Evolutionary conservation across 768 basidiomycete species (phyloP), one percentile per base, ranked within the genome.

Genomic region (Rhodotorula babjevae): DNA sequence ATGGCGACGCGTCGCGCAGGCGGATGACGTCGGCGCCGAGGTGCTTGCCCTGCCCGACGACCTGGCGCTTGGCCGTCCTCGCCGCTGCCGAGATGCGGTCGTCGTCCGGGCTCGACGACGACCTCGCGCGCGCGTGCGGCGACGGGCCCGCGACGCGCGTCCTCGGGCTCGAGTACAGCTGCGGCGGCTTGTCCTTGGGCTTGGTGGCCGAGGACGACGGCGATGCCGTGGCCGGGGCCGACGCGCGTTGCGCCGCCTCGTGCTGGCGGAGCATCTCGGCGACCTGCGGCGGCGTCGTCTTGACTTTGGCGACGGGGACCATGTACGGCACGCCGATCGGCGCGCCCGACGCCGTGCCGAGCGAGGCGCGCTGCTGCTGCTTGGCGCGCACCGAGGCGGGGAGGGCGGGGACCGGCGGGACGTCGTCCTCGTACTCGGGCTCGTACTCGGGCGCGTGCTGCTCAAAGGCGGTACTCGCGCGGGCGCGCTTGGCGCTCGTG

Each of bases 321-420:
- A 72, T 72, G 46, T 36, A 72, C 52, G 61, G 60, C 21, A n/a
- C 29, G 8, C 71, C 71, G 65, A 72, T 40, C 2, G 65, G 58
- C 31, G 62, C 59, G 14, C 67, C 55, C 46, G 61, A 63, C 19
- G 33, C 8, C 29, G 29, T 36, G 53, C 53, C 53, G 53, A n/a
- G 53, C n/a, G 53, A 55, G n/a, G n/a, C n/a, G n/a, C 53, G 53
- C 27, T n/a, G 29, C 53, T n/a, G 29, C n/a, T 55, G 49, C 21
- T 19, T 55, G 3, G n/a, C 53, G 14, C n/a, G 53, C 15, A 27
- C n/a, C 11, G 53, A 29, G 53, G 14, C 27, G 3, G n/a, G 55
- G 19, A 29, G 29, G 15, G 55, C 29, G 18, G n/a, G n/a, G 11
- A 33, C 31, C 3, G 55, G 29, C 29, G 55, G 31, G 55, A 59